Evolutionary conservation across 2,329 filamentous ascomycete species (phyloP).

Genomic region (Microdochium trichocladiopsis): DNA sequence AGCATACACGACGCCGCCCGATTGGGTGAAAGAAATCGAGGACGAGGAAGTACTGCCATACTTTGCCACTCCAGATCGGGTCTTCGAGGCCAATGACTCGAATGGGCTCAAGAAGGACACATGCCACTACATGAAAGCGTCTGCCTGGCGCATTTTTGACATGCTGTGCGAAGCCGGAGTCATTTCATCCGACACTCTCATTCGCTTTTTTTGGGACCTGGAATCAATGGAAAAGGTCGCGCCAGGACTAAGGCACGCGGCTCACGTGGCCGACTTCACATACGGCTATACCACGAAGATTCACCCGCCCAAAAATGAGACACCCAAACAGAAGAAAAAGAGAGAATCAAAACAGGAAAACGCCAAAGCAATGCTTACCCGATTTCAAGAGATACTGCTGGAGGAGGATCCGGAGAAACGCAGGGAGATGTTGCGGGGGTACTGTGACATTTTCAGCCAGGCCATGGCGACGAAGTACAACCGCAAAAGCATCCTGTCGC

Average conservation of each 20-base stretch:
- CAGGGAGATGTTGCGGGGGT: not conserved
- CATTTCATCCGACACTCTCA: not conserved
- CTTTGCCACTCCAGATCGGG: not conserved
- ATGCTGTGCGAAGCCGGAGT: not conserved
- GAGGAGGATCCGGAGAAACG: not conserved
- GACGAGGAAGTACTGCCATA: not conserved
- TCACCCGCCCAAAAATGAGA: too few species aligned
- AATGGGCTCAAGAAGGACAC: not conserved
- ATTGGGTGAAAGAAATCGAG: not conserved
- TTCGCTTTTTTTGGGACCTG: not conserved
- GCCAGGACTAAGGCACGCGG: not conserved
- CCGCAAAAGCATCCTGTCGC: not conserved
- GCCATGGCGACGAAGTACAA: not conserved
- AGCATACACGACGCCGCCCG: not conserved
- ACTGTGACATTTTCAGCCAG: not conserved
- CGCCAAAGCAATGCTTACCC: too few species aligned
- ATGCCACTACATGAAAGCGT: not conserved
- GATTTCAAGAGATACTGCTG: not conserved
- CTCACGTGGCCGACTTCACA: not conserved
- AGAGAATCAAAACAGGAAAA: too few species aligned
- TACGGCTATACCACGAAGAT: not conserved
- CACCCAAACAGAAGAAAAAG: too few species aligned
- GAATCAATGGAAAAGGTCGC: not conserved
- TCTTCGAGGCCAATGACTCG: not conserved
- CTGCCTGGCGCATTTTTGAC: not conserved